Conservation (phyloP, 1,139 yeast genomes). For the Saccharomyces hybrid region DNA sequence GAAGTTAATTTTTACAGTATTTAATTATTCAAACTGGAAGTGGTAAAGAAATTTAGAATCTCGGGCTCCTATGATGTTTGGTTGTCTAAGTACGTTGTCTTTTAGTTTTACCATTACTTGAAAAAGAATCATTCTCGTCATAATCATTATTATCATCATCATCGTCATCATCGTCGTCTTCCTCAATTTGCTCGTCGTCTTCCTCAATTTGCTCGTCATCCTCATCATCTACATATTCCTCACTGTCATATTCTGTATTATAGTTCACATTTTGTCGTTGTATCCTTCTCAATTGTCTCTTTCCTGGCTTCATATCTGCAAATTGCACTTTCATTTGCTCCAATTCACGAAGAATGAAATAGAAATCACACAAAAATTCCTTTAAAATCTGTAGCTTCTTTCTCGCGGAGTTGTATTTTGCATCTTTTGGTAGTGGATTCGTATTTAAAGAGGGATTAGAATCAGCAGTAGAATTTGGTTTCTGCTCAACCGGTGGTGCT, state of each 20-base stretch:
- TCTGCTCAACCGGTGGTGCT: not conserved
- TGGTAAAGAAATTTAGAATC: not conserved
- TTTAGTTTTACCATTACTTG: not conserved
- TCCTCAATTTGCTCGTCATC: slow-evolving; percentile 10
- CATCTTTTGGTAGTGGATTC: slow-evolving; percentile 29
- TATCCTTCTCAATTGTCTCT: slow-evolving; percentile 27
- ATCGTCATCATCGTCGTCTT: not conserved
- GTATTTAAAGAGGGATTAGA: slow-evolving; percentile 16
- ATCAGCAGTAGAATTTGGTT: not conserved
- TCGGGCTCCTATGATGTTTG: not conserved
- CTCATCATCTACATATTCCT: slow-evolving; percentile 16
- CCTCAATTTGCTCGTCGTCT: slow-evolving; percentile 7
- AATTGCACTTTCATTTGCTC: slow-evolving; percentile 25
- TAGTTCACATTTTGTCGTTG: slow-evolving; percentile 24
- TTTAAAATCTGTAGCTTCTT: slow-evolving; percentile 20
- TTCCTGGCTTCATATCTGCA: slow-evolving; percentile 27
- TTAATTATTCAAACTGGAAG: not conserved
- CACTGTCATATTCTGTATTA: slow-evolving; percentile 12
- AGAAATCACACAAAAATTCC: slow-evolving; percentile 21
- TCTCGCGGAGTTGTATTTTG: slow-evolving; percentile 27
- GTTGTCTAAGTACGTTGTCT: not conserved
- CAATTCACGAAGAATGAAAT: slow-evolving; percentile 19
- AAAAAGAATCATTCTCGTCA: not conserved
- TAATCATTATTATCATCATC: slow-evolving; percentile 4
- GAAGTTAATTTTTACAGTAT: not conserved